Conservation (phyloP, 2,329 filamentous ascomycete genomes). For the Curvularia hawaiiensis region DNA sequence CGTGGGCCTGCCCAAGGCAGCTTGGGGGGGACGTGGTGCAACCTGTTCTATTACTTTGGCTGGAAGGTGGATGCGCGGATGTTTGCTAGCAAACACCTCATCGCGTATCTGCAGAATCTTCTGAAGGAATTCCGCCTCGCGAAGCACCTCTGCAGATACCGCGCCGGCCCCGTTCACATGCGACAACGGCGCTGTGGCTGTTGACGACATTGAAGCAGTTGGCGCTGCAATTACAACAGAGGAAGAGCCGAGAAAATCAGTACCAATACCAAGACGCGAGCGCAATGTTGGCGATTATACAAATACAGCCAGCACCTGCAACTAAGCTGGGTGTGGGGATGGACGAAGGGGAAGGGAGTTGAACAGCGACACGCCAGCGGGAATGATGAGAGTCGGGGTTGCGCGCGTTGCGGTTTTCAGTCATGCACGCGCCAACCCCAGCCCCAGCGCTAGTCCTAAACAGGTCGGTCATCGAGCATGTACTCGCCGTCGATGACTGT, state of each 20-base stretch:
- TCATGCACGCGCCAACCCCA: slow-evolving; percentile 10
- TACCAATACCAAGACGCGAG: slow-evolving; percentile 24
- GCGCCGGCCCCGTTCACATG: slow-evolving; percentile 41
- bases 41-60: slow-evolving; percentile 56
- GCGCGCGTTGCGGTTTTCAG: slow-evolving; percentile 18
- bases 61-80: slow-evolving; percentile 66
- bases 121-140: slow-evolving; percentile 65
- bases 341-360: slow-evolving; percentile 30
- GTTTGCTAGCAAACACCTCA: slow-evolving; percentile 77
- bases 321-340: slow-evolving; percentile 27
- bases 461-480: slow-evolving; percentile 6
- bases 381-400: slow-evolving; percentile 10
- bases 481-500: slow-evolving; percentile 14
- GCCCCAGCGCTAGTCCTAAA: slow-evolving; percentile 26
- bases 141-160: slow-evolving; percentile 45
- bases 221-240: slow-evolving; percentile 28
- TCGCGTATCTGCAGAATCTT: slow-evolving; percentile 83
- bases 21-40: slow-evolving; percentile 41
- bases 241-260: slow-evolving; percentile 20
- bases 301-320: slow-evolving; percentile 34
- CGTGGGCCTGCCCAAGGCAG: slow-evolving; percentile 34
- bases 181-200: slow-evolving; percentile 33
- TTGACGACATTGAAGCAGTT: slow-evolving; percentile 41
- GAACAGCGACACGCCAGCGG: slow-evolving; percentile 24
- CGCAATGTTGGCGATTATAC: slow-evolving; percentile 26